Evolutionary conservation across 1,139 yeast genomes (phyloP).

Genomic region (Saccharomyces hybrid): DNA sequence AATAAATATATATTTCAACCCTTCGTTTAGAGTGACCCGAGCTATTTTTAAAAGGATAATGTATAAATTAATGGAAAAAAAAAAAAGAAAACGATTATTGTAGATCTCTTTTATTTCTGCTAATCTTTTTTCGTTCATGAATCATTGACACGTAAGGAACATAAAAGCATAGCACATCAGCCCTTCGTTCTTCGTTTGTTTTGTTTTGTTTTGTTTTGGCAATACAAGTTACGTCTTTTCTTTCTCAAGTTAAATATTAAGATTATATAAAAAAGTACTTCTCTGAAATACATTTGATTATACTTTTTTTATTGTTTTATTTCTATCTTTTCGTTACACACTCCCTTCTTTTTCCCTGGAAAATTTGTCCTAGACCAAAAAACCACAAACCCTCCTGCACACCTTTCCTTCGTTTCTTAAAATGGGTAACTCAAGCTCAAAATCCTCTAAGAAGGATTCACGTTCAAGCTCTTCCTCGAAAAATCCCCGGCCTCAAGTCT

Average conservation of each 20-base stretch:
- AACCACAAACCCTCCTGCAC: background rate
- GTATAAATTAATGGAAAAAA: background rate
- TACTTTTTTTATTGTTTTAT: background rate
- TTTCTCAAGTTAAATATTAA: background rate
- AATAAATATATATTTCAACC: too few species aligned
- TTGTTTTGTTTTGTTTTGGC: background rate
- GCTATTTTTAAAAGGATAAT: background rate
- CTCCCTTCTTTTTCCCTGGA: background rate
- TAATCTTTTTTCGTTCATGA: background rate
- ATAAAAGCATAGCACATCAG: background rate
- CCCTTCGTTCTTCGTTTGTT: background rate
- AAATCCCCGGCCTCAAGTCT: constrained; percentile 8
- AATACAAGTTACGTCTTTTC: background rate
- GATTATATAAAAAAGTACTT: background rate
- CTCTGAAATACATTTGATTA: constrained; percentile 1
- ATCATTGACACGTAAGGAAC: background rate
- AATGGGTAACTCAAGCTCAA: constrained; percentile 5
- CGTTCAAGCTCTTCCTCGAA: constrained; percentile 2
- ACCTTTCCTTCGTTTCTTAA: background rate
- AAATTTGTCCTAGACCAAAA: background rate
- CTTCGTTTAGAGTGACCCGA: background rate
- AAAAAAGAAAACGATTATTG: constrained; percentile 3
- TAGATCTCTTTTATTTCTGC: background rate
- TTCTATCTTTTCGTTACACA: background rate
- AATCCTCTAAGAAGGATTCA: background rate